These are phyloP conservation scores for Plantago ovata DNA, from an alignment of 257 asterid genomes.

Conservation along the genomic window DNA sequence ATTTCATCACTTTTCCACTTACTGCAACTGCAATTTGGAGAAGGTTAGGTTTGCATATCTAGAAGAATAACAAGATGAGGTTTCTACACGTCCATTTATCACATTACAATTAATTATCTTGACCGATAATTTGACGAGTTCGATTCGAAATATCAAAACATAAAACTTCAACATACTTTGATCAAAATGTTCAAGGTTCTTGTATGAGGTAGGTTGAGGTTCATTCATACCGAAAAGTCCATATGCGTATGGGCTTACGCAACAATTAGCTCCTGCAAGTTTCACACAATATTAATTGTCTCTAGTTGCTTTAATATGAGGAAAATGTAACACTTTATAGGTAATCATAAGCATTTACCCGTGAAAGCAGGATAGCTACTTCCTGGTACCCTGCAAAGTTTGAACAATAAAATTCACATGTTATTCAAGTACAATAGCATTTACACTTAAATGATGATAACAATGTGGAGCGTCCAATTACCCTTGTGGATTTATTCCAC, in stretches of 20 bases:
- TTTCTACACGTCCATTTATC: too few species aligned
- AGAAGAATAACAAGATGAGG: too few species aligned
- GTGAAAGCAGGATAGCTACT: constrained; percentile 49
- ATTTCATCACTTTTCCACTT: constrained; percentile 44
- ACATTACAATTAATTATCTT: too few species aligned
- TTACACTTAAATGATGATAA: background rate
- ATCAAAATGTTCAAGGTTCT: constrained; percentile 75
- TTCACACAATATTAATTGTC: background rate
- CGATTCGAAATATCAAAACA: background rate
- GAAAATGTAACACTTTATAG: background rate
- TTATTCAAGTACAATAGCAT: background rate
- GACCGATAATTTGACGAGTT: too few species aligned
- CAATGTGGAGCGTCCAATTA: too few species aligned
- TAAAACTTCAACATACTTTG: constrained; percentile 54
- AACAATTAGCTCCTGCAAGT: constrained; percentile 66
- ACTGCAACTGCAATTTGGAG: constrained; percentile 41
- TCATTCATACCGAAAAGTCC: constrained; percentile 55
- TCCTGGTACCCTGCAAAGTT: constrained; percentile 34
- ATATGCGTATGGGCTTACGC: constrained; percentile 62
- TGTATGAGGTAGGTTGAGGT: constrained; percentile 82
- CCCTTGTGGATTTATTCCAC: background rate
- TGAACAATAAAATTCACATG: background rate
- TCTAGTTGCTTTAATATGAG: background rate
- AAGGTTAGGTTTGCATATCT: too few species aligned
- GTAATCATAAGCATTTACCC: constrained; percentile 29